A percentile compares a stretch with the other conserved stretches of the same genome.
Conservation (phyloP, 2,329 filamentous ascomycete genomes). For the Fusarium stilboides region DNA sequence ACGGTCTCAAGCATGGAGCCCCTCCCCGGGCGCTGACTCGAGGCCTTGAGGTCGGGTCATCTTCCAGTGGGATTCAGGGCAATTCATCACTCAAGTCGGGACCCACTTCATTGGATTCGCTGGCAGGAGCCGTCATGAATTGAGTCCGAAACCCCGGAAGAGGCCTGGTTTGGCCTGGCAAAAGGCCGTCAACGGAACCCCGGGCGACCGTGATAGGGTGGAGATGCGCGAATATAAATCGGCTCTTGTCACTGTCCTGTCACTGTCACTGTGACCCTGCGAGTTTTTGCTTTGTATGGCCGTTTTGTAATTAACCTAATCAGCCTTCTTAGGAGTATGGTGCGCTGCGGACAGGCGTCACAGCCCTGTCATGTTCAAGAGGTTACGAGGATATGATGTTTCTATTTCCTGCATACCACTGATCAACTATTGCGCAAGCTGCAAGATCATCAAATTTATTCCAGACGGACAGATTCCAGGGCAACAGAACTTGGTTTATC, state of each 20-base stretch:
- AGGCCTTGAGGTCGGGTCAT: slow-evolving; percentile 7
- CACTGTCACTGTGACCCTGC: slow-evolving; percentile 36
- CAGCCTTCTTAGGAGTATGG: background rate
- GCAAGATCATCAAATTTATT: slow-evolving; percentile 12
- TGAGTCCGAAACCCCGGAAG: slow-evolving; percentile 33
- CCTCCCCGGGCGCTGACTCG: slow-evolving; percentile 23
- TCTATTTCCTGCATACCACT: background rate
- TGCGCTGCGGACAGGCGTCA: slow-evolving; percentile 12
- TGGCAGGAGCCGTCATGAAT: slow-evolving; percentile 34
- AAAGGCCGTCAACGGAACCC: slow-evolving; percentile 27
- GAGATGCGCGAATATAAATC: slow-evolving; percentile 57
- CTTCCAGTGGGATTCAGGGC: slow-evolving; percentile 36
- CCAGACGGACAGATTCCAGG: slow-evolving; percentile 9
- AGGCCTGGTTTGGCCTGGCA: slow-evolving; percentile 2
- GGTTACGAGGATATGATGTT: slow-evolving; percentile 3
- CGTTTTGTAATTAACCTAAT: slow-evolving; percentile 15
- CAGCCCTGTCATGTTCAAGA: slow-evolving; percentile 15
- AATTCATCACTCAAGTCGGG: slow-evolving; percentile 15
- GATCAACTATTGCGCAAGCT: slow-evolving; percentile 2
- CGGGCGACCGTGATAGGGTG: slow-evolving; percentile 49
- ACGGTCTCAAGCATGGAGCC: slow-evolving; percentile 2
- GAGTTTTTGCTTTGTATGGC: slow-evolving; percentile 8
- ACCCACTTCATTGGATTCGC: slow-evolving; percentile 11
- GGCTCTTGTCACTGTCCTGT: slow-evolving; percentile 39
- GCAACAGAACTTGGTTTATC: slow-evolving; percentile 8